These are phyloP conservation scores for Gossypium arboreum DNA, from an alignment of 345 rosid species.

Conservation along the genomic window DNA sequence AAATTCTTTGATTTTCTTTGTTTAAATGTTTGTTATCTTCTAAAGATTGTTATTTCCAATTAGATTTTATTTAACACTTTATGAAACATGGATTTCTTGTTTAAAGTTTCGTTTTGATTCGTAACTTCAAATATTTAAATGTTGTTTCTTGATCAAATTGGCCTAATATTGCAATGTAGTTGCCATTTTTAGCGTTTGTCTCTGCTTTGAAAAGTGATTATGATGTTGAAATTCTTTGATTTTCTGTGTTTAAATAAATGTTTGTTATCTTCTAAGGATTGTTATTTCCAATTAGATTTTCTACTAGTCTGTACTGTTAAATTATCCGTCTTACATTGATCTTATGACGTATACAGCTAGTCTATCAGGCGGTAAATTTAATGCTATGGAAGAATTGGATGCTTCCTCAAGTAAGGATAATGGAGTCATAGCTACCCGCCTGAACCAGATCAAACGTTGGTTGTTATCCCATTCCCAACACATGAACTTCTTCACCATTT, in stretches of 20 bases:
- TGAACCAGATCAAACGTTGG: constrained; percentile 58
- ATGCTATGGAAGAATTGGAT: constrained; percentile 69
- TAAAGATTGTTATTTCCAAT: too few relatives aligned
- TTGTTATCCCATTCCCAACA: constrained; percentile 65
- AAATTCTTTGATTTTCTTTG: background rate
- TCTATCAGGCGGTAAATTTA: constrained; percentile 59
- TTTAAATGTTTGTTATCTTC: background rate
- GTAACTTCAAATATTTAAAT: background rate
- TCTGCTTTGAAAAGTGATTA: background rate
- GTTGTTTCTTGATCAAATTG: background rate
- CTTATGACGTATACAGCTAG: constrained; percentile 45
- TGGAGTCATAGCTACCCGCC: constrained; percentile 53
- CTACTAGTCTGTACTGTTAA: background rate
- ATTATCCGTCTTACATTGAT: constrained; percentile 6
- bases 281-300: background rate
- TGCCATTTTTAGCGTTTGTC: background rate
- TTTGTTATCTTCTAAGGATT: background rate
- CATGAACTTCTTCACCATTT: constrained; percentile 84
- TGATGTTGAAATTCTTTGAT: background rate
- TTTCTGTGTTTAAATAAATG: background rate
- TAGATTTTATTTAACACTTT: background rate
- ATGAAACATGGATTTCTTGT: background rate
- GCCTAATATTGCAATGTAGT: background rate
- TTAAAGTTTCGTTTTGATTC: background rate
- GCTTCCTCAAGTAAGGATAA: constrained; percentile 52